These are phyloP conservation scores for Ilyonectria destructans DNA, from an alignment of 2,329 filamentous ascomycete genomes.

Conservation along the genomic window DNA sequence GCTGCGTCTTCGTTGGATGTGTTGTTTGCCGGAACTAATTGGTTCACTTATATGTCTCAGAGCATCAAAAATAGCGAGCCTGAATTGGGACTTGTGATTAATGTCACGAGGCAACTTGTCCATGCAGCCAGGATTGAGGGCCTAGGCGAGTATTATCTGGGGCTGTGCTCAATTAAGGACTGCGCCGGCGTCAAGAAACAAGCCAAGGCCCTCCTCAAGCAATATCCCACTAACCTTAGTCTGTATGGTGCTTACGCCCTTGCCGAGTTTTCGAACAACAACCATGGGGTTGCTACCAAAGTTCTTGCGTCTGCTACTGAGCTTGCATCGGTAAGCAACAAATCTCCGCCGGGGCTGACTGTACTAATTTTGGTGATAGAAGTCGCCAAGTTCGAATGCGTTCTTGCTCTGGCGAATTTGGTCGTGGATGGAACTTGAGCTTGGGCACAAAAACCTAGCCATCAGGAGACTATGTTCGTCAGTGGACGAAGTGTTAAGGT, in stretches of 20 bases:
- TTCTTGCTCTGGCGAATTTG: slow-evolving; percentile 72
- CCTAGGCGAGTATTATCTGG: slow-evolving; percentile 80
- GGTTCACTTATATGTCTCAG: slow-evolving; percentile 62
- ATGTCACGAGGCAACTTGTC: slow-evolving; percentile 72
- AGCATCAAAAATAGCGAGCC: slow-evolving; percentile 46
- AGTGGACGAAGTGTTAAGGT: slow-evolving; percentile 51
- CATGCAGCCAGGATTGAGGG: slow-evolving; percentile 54
- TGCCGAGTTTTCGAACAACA: slow-evolving; percentile 75
- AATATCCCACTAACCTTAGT: slow-evolving; percentile 72
- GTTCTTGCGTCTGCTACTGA: slow-evolving; percentile 78
- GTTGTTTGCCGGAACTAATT: slow-evolving; percentile 64
- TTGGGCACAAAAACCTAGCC: slow-evolving; percentile 54
- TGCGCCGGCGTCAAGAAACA: slow-evolving; percentile 74
- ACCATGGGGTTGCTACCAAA: slow-evolving; percentile 71
- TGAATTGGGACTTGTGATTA: slow-evolving; percentile 66
- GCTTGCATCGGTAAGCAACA: slow-evolving; percentile 51
- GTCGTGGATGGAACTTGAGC: slow-evolving; percentile 77
- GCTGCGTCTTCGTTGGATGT: slow-evolving; percentile 64
- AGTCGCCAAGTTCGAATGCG: slow-evolving; percentile 38
- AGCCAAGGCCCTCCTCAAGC: slow-evolving; percentile 83
- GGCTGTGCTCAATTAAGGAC: slow-evolving; percentile 74
- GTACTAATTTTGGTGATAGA: slow-evolving; percentile 38
- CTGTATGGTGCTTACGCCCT: slow-evolving; percentile 88
- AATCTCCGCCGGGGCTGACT: accelerated
- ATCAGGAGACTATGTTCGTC: slow-evolving; percentile 60